Evolutionary conservation across 179 eudicot genomes (phyloP).

Genomic region (Vitellaria paradoxa): DNA sequence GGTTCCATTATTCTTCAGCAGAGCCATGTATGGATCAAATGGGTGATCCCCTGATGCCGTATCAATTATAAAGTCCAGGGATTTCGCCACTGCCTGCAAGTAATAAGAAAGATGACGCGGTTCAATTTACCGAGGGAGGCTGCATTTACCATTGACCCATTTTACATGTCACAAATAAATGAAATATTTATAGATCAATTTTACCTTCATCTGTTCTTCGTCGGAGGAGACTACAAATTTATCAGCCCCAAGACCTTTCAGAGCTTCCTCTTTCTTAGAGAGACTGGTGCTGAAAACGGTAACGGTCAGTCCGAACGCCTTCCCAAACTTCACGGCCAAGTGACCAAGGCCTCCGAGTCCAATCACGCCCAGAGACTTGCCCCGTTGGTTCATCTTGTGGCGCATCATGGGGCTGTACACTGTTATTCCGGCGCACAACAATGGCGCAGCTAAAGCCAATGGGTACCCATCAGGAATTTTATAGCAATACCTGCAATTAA

Average conservation of each 20-base stretch:
- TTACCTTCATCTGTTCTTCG: slow-evolving; percentile 54
- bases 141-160: no score
- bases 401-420: slow-evolving; percentile 81
- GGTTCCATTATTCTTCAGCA: slow-evolving; percentile 61
- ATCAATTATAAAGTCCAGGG: slow-evolving; percentile 67
- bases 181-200: background rate
- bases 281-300: slow-evolving; percentile 83
- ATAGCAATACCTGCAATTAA: slow-evolving; percentile 60
- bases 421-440: slow-evolving; percentile 84
- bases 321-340: slow-evolving; percentile 84
- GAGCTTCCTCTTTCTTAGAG: slow-evolving; percentile 71
- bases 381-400: slow-evolving; percentile 82
- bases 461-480: slow-evolving; percentile 71
- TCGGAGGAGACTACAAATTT: slow-evolving; percentile 68
- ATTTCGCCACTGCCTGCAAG: slow-evolving; percentile 41
- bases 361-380: slow-evolving; percentile 79
- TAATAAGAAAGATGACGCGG: background rate
- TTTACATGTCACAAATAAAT: no score
- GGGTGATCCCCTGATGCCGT: slow-evolving; percentile 74
- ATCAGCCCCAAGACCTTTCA: slow-evolving; percentile 61
- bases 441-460: slow-evolving; percentile 64
- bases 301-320: slow-evolving; percentile 77
- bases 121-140: no score
- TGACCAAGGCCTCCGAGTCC: slow-evolving; percentile 95
- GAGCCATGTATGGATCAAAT: slow-evolving; percentile 56